Evolutionary conservation across 345 rosid species (phyloP), one percentile per base, ranked within the genome.

Genomic region (Hirschfeldia incana): DNA sequence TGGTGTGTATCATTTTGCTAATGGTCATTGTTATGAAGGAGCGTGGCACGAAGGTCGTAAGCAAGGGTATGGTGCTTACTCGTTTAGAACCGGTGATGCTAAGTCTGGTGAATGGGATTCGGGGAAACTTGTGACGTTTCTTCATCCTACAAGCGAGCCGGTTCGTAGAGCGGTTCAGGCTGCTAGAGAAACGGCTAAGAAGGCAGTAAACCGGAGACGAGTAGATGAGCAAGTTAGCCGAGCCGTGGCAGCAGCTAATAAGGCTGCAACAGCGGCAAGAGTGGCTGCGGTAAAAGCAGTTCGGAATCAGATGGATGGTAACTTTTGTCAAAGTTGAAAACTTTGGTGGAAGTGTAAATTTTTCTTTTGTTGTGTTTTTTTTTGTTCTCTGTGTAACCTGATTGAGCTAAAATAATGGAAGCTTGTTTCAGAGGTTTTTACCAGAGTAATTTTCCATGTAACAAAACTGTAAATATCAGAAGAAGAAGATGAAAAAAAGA

Each of bases 31-130:
- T 80, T 93, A 95, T 0, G 98, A 95, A 81, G 99, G 98, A 3
- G 92, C 98, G 1, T 95, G 99, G 99, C 99, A 95, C 21, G 98
- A 95, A 82, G 97, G 98, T 21, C 87, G 87, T 78, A 93, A 87
- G 69, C 99, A 92, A 85, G 99, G 98, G 0, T 89, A 83, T 74
- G 99, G 98, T 78, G 81, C 90, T 82, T 95, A 93, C 79, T 89
- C 91, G 3, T 90, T 95, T 79, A 86, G 98, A 17, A 90, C 65
- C 2, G 87, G 94, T 28, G 96, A 90, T 11, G 73, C 82, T 0
- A 90, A 82, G 66, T 91, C 90, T 1, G 99, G 98, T 17, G 94
- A 91, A 72, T 94, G 99, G 98, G 91, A 95, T 80, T 83, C 76
- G 0, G 98, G 98, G 13, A 77, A 70, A 28, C 93, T 93, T 51